Evolutionary conservation across 352 stramenopile species (phyloP).

Genomic region (Blastocystis sp.): DNA sequence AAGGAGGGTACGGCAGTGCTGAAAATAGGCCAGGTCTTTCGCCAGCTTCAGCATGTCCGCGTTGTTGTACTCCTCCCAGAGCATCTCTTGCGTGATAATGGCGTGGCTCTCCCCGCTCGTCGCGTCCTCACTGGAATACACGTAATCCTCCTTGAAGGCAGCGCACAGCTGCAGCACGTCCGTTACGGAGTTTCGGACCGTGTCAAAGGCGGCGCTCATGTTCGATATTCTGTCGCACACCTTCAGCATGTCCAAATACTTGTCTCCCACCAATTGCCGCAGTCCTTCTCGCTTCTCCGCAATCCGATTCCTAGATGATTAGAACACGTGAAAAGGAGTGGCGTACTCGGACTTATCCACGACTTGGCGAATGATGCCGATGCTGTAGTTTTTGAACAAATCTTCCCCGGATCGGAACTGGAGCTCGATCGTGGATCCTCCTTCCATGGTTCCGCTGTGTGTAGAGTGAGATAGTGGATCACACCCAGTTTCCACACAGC

Average conservation of each 20-base stretch:
- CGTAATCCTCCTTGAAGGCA: neutral
- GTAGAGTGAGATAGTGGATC: no score
- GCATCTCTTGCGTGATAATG: conserved; percentile 1
- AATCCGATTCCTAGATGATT: conserved; percentile 43
- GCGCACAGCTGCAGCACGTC: conserved; percentile 24
- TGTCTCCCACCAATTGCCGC: conserved; percentile 58
- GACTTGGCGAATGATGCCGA: conserved; percentile 67
- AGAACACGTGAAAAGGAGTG: neutral
- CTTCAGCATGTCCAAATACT: conserved; percentile 68
- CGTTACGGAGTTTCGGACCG: neutral
- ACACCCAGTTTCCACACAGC: no score
- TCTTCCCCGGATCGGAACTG: conserved; percentile 56
- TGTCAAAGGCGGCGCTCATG: conserved; percentile 27
- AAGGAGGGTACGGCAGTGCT: neutral
- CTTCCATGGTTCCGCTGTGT: neutral
- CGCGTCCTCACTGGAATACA: neutral
- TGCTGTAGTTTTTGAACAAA: conserved; percentile 68
- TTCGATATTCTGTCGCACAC: conserved; percentile 41
- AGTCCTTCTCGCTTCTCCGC: conserved; percentile 43
- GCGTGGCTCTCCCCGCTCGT: neutral
- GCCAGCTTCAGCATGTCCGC: conserved; percentile 25
- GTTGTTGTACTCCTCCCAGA: conserved; percentile 33
- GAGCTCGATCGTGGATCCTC: conserved; percentile 7
- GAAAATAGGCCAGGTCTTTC: neutral
- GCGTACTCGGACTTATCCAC: conserved; percentile 67